phyloP scores from a whole-genome alignment of 1,284 basidiomycete genomes.

The Ganoderma leucocontextum region DNA sequence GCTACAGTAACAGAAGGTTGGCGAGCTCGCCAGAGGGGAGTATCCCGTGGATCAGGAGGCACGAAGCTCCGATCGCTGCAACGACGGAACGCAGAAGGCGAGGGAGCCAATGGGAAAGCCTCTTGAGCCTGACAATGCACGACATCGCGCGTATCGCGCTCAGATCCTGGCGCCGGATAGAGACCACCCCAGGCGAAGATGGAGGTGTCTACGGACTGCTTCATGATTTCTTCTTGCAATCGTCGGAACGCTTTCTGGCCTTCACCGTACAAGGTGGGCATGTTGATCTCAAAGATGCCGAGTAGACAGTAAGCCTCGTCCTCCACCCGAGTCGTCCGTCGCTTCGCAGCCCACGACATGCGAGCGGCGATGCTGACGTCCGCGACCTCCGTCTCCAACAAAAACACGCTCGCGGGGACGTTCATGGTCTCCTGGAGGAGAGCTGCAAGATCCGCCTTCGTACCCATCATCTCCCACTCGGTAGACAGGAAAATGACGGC shows the following conservation, averaged over 20 bases:
- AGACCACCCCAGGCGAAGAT: constrained; percentile 11
- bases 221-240: constrained; percentile 15
- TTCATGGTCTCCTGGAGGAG: background rate
- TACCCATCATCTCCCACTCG: background rate
- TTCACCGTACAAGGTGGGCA: constrained; percentile 17
- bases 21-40: background rate
- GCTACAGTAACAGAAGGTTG: background rate
- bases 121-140: background rate
- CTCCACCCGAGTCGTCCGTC: constrained; percentile 7
- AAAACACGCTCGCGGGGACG: background rate
- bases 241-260: constrained; percentile 12
- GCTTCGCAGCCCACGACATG: background rate
- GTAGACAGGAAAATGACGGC: background rate
- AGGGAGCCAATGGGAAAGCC: background rate
- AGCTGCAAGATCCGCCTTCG: background rate
- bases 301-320: constrained; percentile 16
- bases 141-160: background rate
- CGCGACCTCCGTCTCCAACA: background rate
- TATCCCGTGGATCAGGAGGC: background rate
- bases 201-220: constrained; percentile 10
- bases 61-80: background rate
- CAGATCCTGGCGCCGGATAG: background rate
- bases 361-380: background rate
- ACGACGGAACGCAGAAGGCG: background rate
- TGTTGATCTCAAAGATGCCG: constrained; percentile 9